Evolutionary conservation across 305 asterid species (phyloP).

Genomic region (Rubia balearica): DNA sequence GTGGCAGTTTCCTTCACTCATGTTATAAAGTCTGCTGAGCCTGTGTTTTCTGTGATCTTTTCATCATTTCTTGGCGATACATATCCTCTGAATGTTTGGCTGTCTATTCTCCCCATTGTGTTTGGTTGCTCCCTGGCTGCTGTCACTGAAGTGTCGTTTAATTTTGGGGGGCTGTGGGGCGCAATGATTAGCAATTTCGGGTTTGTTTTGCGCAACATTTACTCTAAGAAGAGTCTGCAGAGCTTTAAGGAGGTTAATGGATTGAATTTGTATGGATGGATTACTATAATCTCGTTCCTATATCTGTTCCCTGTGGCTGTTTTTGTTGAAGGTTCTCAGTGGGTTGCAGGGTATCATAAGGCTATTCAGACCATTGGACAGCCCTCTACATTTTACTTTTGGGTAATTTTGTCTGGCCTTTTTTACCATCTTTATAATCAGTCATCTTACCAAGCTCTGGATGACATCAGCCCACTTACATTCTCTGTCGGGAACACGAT

Average conservation of each 20-base stretch:
- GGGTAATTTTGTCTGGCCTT: conserved; percentile 25
- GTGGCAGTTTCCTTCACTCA: conserved; percentile 27
- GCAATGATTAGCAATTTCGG: conserved; percentile 23
- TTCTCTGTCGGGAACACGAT: conserved; percentile 30
- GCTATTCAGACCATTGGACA: conserved; percentile 19
- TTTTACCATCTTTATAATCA: conserved; percentile 27
- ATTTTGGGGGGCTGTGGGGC: conserved; percentile 26
- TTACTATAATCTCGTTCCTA: conserved; percentile 18
- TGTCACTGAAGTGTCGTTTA: conserved; percentile 24
- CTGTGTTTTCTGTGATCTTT: conserved; percentile 21
- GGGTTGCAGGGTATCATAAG: conserved; percentile 23
- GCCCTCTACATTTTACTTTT: conserved; percentile 20
- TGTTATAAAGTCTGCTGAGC: conserved; percentile 25
- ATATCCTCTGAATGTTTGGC: conserved; percentile 23
- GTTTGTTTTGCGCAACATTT: conserved; percentile 23
- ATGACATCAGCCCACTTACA: conserved; percentile 28
- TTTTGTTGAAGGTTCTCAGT: conserved; percentile 24
- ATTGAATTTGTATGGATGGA: conserved; percentile 23
- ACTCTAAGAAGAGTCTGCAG: conserved; percentile 23
- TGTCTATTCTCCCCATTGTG: conserved; percentile 22
- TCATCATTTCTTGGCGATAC: conserved; percentile 22
- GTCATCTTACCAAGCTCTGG: conserved; percentile 29
- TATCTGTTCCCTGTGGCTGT: conserved; percentile 21
- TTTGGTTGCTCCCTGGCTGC: conserved; percentile 28
- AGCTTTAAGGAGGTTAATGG: conserved; percentile 22